Evolutionary conservation across 73 alveolate genomes (phyloP), one percentile per base, ranked within the genome.

Genomic region (Symbiodinium natans): DNA sequence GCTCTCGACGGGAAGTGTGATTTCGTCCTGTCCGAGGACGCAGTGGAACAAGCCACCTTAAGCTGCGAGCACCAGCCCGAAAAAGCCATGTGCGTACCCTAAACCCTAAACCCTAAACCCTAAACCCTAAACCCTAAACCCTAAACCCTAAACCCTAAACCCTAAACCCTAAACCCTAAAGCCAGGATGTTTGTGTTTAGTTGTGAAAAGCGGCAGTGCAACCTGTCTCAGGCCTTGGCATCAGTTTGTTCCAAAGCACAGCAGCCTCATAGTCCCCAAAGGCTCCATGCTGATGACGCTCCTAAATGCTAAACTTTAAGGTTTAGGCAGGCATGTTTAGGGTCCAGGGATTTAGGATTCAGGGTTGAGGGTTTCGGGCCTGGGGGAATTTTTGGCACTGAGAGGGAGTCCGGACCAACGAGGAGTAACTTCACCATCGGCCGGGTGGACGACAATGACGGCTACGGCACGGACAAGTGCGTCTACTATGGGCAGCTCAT

Each of bases 1-100:
- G n/a, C 43, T 88, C 73, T 88, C 95, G 34, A 88, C 95, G 5
- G 95, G 95, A n/a, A 88, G 95, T 68, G 95, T 88, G 73, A 88
- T 88, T 33, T 11, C 95, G 13, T 88, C 95, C 38, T 88, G 95
- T 40, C 95, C 95, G 33, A 88, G 94, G 94, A 34, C 71, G 2
- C 10, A 21, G 13, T 21, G 29, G 21, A 21, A 15, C 74, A 15
- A 13, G 21, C 74, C 13, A 13, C 21, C 29, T 15, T 21, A 54
- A 15, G 74, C 13, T 13, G 21, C 74, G 74, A 54, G 74, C 74
- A 54, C 74, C 74, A 54, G 59, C 1, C 17, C 59, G 19, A 43
- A 8, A 11, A 11, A 43, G 6, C 59, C 17, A 1, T 46, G 17
- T 13, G 59, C 25, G 1, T 46, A 46, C 59, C 17, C 56, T 43